Conservation (phyloP, 2,329 filamentous ascomycete genomes). For the Cyphellophora attinorum region DNA sequence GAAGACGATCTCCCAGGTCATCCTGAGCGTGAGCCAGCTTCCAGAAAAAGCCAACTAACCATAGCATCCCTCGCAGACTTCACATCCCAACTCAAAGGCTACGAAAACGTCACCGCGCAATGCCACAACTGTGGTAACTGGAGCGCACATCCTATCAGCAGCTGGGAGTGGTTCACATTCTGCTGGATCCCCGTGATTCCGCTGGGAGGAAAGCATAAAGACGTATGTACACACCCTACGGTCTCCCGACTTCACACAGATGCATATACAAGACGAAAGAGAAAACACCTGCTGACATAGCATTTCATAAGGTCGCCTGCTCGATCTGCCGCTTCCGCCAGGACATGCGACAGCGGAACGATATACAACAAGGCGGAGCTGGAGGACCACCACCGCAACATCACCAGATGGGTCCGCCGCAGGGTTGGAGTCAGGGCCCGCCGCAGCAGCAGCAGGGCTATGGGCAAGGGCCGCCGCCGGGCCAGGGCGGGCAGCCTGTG, state of each 20-base stretch:
- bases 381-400: conserved; percentile 7
- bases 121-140: conserved; percentile 38
- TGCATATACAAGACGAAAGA: background rate
- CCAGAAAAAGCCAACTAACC: too few species aligned
- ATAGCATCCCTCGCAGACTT: conserved; percentile 26
- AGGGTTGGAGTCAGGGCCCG: conserved; percentile 56
- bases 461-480: background rate
- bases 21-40: too few species aligned
- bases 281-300: conserved; percentile 4
- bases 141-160: conserved; percentile 33
- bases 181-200: conserved; percentile 31
- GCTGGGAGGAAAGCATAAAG: conserved; percentile 23
- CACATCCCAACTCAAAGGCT: conserved; percentile 33
- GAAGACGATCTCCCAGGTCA: too few species aligned
- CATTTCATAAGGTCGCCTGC: conserved; percentile 15
- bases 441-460: conserved; percentile 3
- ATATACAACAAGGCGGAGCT: conserved; percentile 11
- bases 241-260: background rate
- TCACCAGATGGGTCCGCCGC: conserved; percentile 45
- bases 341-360: conserved; percentile 17
- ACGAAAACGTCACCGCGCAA: conserved; percentile 35
- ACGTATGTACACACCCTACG: conserved; percentile 8
- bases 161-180: conserved; percentile 38
- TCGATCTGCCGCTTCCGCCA: conserved; percentile 18
- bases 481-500: background rate